A percentile compares a stretch with the other conserved stretches of the same genome.
These are phyloP conservation scores for Vigna radiata DNA, from an alignment of 306 rosid species.

Conservation along the genomic window DNA sequence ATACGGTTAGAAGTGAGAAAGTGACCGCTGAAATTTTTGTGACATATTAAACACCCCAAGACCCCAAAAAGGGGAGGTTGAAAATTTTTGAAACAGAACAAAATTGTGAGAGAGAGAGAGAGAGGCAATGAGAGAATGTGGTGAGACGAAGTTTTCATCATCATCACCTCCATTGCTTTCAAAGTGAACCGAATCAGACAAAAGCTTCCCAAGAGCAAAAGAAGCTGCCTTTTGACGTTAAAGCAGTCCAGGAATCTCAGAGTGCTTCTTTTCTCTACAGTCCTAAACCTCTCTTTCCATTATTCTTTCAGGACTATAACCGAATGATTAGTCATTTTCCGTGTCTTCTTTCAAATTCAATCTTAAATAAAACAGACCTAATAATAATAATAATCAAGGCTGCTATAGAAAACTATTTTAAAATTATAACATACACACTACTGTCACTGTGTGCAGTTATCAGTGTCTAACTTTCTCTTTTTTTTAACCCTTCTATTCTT, in stretches of 20 bases:
- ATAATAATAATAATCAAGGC: conserved; percentile 38
- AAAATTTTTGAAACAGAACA: conserved; percentile 49
- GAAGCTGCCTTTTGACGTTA: conserved; percentile 66
- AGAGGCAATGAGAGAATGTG: conserved; percentile 51
- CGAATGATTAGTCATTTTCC: conserved; percentile 78
- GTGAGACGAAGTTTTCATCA: conserved; percentile 63
- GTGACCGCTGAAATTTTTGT: conserved; percentile 55
- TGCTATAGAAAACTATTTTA: conserved; percentile 21
- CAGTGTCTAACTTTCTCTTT: conserved; percentile 36
- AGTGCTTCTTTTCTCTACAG: conserved; percentile 51
- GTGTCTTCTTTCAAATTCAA: conserved; percentile 45
- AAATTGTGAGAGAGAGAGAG: conserved; percentile 45
- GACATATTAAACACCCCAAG: conserved; percentile 42
- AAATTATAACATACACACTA: conserved; percentile 13
- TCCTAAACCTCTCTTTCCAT: conserved; percentile 69
- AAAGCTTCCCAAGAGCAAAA: conserved; percentile 78
- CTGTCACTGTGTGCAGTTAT: conserved; percentile 22
- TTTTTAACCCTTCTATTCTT: background rate
- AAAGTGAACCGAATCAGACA: conserved; percentile 86
- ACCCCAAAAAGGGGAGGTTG: conserved; percentile 51
- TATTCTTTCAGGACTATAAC: conserved; percentile 65
- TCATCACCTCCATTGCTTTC: conserved; percentile 82
- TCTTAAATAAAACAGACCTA: conserved; percentile 19
- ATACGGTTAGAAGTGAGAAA: conserved; percentile 64
- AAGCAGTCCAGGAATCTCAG: conserved; percentile 86